Percentiles rank a stretch among this genome's conserved stretches.
Conservation (phyloP, 1,139 yeast species). For the Blastobotrys capitulatus region DNA sequence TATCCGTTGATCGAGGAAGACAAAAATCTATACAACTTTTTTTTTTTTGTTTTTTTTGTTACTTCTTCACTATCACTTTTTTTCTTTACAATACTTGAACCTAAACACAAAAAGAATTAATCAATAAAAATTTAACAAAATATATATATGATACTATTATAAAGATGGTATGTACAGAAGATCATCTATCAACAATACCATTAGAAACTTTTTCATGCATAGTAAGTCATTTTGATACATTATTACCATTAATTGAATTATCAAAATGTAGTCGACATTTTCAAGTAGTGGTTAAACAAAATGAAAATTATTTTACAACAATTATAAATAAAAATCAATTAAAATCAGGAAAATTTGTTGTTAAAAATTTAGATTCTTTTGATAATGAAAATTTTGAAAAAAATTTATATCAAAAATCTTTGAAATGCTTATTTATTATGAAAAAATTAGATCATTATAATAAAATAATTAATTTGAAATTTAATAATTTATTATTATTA, state of each 20-base stretch:
- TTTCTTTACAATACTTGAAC: too few species aligned
- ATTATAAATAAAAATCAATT: background rate
- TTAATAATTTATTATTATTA: background rate
- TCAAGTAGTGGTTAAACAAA: background rate
- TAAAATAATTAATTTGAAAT: background rate
- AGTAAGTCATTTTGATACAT: background rate
- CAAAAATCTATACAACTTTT: too few species aligned
- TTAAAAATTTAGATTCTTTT: background rate
- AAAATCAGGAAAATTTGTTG: background rate
- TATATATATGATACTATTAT: too few species aligned
- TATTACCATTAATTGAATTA: background rate
- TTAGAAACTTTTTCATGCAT: background rate
- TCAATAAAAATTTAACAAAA: too few species aligned
- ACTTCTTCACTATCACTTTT: too few species aligned
- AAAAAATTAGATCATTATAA: background rate
- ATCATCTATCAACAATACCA: background rate
- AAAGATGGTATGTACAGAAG: too few species aligned
- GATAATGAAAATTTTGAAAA: background rate
- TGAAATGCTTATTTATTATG: background rate
- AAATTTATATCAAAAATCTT: background rate
- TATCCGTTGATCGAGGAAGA: too few species aligned
- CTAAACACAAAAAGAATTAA: too few species aligned
- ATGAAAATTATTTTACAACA: background rate
- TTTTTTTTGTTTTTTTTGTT: too few species aligned
- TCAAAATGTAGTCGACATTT: background rate